Conservation (phyloP, 345 rosid genomes). For the Brassica napus region Da-Ae NC_063445.1:26351501-26352000, state of each 20-base stretch:
- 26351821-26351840: constrained; percentile 27
- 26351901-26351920: constrained; percentile 11
- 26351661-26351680: not conserved
- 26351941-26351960: not conserved
- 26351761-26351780: not conserved
- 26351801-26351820: not conserved
- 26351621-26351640: too few species aligned
- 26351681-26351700: not conserved
- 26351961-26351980: too few species aligned
- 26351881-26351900: constrained; percentile 26
- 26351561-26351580: too few species aligned
- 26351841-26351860: constrained; percentile 3
- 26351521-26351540: too few species aligned
- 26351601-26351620: too few species aligned
- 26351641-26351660: too few species aligned
- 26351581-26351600: too few species aligned
- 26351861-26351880: constrained; percentile 31
- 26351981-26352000: not conserved
- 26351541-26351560: too few species aligned
- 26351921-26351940: not conserved
- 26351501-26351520: too few species aligned
- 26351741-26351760: not conserved
- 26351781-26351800: not conserved
- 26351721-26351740: not conserved
- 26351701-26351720: not conserved